A percentile compares a stretch with the other conserved stretches of the same genome.
These are phyloP conservation scores for Sarocladium kiliense DNA, from an alignment of 2,329 filamentous ascomycete species.

Conservation along the genomic window DNA sequence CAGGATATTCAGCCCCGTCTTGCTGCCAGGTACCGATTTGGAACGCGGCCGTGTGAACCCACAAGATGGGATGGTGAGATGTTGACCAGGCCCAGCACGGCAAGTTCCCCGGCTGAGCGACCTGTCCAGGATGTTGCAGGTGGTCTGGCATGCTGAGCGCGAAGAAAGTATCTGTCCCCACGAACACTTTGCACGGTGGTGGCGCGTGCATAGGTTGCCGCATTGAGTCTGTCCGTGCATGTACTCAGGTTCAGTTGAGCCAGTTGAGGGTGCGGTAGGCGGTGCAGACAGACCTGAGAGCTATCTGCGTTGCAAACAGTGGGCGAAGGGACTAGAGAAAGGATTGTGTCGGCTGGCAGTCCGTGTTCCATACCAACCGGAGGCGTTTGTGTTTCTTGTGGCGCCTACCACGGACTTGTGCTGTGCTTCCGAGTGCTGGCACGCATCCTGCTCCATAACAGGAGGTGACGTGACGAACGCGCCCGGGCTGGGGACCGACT, in stretches of 20 bases:
- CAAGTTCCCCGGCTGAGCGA: not conserved
- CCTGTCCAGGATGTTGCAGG: not conserved
- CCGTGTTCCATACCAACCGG: not conserved
- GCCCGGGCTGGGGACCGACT: not conserved
- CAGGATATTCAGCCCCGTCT: not conserved
- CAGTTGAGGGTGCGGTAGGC: not conserved
- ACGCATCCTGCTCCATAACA: not conserved
- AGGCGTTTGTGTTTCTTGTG: not conserved
- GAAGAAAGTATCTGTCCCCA: not conserved
- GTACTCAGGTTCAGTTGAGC: constrained; percentile 2
- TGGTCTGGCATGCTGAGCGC: not conserved
- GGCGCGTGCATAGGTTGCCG: not conserved
- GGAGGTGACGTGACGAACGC: not conserved
- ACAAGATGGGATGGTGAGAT: not conserved
- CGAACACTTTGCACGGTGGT: not conserved
- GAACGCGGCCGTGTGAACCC: not conserved
- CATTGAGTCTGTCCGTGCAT: not conserved
- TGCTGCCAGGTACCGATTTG: not conserved
- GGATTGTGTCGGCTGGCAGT: not conserved
- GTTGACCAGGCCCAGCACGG: not conserved
- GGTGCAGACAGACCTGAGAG: not conserved
- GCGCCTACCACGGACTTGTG: not conserved
- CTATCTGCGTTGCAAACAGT: not conserved
- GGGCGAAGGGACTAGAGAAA: not conserved
- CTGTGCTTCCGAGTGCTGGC: not conserved